Evolutionary conservation across 345 rosid species (phyloP), one percentile per base, ranked within the genome.

Genomic region (Lumnitzera littorea): DNA sequence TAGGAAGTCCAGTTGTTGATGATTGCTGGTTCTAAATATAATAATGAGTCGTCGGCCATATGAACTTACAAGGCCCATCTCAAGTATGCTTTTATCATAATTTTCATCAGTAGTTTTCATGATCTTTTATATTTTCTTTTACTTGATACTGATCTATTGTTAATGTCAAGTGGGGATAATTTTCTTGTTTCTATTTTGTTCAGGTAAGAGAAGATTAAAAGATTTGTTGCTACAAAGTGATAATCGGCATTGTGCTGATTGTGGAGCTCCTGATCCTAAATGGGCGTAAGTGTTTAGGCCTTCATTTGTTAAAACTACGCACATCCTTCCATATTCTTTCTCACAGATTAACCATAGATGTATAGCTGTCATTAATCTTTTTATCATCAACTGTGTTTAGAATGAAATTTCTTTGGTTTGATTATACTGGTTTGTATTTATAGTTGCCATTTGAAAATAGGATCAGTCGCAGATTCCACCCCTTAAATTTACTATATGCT

Each of bases 191-290:
- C 41, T 55, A 48, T 56, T 57, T 50, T 64, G 58, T 60, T 51
- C 76, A 90, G 97, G 88, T 67, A 94, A 84, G 67, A 75, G 82
- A 68, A 88, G 86, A 75, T 67, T 94, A 73, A 94, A 73, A 70
- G 86, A 78, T 67, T 73, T 94, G 57, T 74, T 84, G 79, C 77
- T 60, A 67, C 91, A 83, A 73, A 69, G 72, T 57, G 99, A 88
- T 76, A 94, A 94, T 80, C 92, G 84, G 59, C 11, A 17, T 62
- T 94, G 99, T 73, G 99, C 99, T 68, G 99, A 94, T 76, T 94
- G 99, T 59, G 77, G 84, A 57, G 96, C 97, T 65, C 85, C 91
- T 4, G 97, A 88, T 88, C 99, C 99, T 60, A 94, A 94, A 64
- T 94, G 99, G 99, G 99, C 99, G 99, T 94, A 81, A 83, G 99